Conservation (phyloP, 2,329 filamentous ascomycete genomes). For the Xylariaceae sp. region DNA sequence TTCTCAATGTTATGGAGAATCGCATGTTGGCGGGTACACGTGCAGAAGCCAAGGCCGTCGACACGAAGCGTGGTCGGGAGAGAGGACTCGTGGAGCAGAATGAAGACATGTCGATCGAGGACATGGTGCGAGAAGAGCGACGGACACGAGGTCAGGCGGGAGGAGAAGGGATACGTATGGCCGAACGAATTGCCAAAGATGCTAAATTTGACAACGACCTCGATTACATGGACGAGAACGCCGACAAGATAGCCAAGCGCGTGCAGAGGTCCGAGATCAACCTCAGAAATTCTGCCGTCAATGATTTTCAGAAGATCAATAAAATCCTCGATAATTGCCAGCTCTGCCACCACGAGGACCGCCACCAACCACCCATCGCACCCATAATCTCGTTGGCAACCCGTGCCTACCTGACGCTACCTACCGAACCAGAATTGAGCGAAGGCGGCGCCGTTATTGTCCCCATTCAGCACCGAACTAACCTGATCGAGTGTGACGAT, state of each 20-base stretch:
- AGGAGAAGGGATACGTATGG: conserved; percentile 80
- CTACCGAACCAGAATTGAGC: conserved; percentile 85
- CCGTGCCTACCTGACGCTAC: conserved; percentile 82
- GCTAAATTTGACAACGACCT: conserved; percentile 87
- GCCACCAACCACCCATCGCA: conserved; percentile 72
- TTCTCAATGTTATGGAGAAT: conserved; percentile 86
- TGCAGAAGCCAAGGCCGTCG: conserved; percentile 74
- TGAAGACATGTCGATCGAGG: conserved; percentile 92
- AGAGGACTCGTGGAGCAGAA: conserved; percentile 87
- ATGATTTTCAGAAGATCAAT: conserved; percentile 88
- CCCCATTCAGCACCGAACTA: conserved; percentile 82
- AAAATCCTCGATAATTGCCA: conserved; percentile 84
- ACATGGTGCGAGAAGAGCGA: conserved; percentile 95
- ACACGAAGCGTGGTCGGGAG: conserved; percentile 80
- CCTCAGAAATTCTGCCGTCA: conserved; percentile 83
- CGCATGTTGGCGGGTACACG: conserved; percentile 78
- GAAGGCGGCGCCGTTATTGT: conserved; percentile 86
- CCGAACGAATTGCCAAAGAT: conserved; percentile 93
- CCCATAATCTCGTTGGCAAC: conserved; percentile 86
- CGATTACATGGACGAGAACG: conserved; percentile 98
- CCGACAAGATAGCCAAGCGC: conserved; percentile 80
- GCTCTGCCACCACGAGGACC: conserved; percentile 89
- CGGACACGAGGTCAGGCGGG: conserved; percentile 77
- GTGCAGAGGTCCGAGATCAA: conserved; percentile 87
- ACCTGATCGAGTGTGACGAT: conserved; percentile 96